Evolutionary conservation across 139 green algal genomes (phyloP).

Genomic region (Asterochloris sp.): DNA sequence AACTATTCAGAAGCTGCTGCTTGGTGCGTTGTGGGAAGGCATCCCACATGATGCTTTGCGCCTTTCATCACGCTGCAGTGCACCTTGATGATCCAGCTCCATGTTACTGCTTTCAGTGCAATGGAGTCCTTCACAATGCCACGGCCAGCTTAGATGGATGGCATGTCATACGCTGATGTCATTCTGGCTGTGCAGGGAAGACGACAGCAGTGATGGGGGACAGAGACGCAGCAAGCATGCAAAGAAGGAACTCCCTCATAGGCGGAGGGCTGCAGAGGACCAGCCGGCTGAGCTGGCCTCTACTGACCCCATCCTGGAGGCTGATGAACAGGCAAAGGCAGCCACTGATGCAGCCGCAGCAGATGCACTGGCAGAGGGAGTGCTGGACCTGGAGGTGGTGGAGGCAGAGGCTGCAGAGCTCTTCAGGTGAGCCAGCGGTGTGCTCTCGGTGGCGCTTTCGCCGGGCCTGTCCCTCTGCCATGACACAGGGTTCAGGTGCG

Average conservation of each 20-base stretch:
- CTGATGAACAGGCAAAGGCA: background rate
- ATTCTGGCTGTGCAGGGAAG: too few relatives aligned
- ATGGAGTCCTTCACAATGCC: background rate
- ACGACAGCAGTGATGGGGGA: too few relatives aligned
- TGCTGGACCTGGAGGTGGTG: slow-evolving; percentile 5
- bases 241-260: background rate
- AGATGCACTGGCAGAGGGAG: background rate
- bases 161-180: background rate
- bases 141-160: background rate
- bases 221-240: background rate
- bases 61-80: slow-evolving; percentile 1
- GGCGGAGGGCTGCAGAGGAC: too few relatives aligned
- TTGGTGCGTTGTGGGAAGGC: background rate
- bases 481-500: background rate
- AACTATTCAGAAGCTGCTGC: background rate
- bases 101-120: slow-evolving; percentile 3
- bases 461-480: background rate
- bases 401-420: slow-evolving; percentile 49
- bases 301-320: too few relatives aligned
- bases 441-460: background rate
- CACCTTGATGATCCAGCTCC: slow-evolving; percentile 1
- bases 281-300: too few relatives aligned
- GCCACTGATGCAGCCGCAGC: background rate
- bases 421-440: slow-evolving; percentile 28
- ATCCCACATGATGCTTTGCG: background rate